Conservation (phyloP, 108 stramenopile species). For the Schizochytrium sp. region DNA sequence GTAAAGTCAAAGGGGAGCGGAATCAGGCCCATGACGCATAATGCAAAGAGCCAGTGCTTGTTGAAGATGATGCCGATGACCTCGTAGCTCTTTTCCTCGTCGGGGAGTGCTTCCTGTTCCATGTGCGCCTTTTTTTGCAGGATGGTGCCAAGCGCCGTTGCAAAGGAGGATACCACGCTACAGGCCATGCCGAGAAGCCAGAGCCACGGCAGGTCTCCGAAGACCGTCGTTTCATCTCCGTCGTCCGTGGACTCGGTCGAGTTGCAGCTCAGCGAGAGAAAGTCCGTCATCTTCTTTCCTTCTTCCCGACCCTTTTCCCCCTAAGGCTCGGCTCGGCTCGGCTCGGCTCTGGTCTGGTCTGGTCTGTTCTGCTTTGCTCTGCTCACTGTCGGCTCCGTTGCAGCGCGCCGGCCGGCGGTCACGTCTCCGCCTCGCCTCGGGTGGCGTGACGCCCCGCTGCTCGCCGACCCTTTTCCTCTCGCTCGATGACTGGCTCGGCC, state of each 20-base stretch:
- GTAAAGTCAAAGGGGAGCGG: conserved; percentile 3
- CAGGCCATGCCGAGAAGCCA: background rate
- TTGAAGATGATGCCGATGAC: conserved; percentile 3
- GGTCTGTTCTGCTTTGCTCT: too few relatives aligned
- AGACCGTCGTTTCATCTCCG: background rate
- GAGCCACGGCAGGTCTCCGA: background rate
- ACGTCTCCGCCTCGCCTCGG: too few relatives aligned
- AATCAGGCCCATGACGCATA: background rate
- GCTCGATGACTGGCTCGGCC: too few relatives aligned
- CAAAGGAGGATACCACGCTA: background rate
- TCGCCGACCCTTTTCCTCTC: too few relatives aligned
- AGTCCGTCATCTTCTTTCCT: background rate
- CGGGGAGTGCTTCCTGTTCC: background rate
- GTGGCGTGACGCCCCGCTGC: too few relatives aligned
- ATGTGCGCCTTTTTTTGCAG: conserved; percentile 3
- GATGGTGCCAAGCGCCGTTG: conserved; percentile 1
- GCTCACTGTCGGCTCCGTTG: too few relatives aligned
- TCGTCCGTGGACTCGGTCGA: too few relatives aligned
- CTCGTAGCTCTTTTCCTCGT: background rate
- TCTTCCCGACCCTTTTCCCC: too few relatives aligned
- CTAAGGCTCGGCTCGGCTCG: too few relatives aligned
- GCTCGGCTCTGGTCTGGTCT: too few relatives aligned
- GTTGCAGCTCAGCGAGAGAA: background rate
- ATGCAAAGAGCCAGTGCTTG: background rate
- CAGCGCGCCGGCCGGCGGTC: too few relatives aligned